Evolutionary conservation across 2,329 filamentous ascomycete genomes (phyloP).

Genomic region (Rhytidhysteron rufulum): DNA sequence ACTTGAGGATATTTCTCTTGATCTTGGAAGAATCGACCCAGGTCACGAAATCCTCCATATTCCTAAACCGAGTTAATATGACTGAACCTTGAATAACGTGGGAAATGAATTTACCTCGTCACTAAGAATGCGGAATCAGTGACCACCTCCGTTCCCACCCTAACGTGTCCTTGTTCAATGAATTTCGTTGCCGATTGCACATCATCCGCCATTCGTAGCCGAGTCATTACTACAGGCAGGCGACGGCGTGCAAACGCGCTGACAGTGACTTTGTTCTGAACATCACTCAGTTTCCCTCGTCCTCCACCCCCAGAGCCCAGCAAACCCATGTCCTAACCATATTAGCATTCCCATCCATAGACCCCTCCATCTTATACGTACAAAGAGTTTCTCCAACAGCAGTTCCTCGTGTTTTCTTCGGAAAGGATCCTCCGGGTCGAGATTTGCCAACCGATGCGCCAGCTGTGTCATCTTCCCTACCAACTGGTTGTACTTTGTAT

Average conservation of each 20-base stretch:
- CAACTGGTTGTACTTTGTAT: slow-evolving; percentile 52
- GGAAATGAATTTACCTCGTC: slow-evolving; percentile 47
- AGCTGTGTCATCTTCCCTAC: slow-evolving; percentile 75
- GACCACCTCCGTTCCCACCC: slow-evolving; percentile 84
- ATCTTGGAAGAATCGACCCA: slow-evolving; percentile 97
- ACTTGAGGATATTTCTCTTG: slow-evolving; percentile 92
- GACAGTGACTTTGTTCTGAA: slow-evolving; percentile 87
- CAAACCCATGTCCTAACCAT: slow-evolving; percentile 91
- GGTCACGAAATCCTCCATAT: slow-evolving; percentile 93
- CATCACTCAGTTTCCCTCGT: slow-evolving; percentile 60
- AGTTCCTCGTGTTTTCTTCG: slow-evolving; percentile 82
- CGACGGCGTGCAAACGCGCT: slow-evolving; percentile 80
- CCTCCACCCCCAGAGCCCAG: slow-evolving; percentile 63
- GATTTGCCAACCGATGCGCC: slow-evolving; percentile 78
- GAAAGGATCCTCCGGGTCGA: slow-evolving; percentile 73
- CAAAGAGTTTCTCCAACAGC: slow-evolving; percentile 84
- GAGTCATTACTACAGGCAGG: slow-evolving; percentile 85
- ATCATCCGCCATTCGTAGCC: slow-evolving; percentile 86
- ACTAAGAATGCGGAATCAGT: slow-evolving; percentile 89
- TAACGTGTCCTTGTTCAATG: slow-evolving; percentile 90
- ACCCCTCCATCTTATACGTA: too few species aligned
- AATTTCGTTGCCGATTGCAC: slow-evolving; percentile 76
- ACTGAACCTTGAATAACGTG: too few species aligned
- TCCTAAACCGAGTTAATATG: slow-evolving; percentile 48
- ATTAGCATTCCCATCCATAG: too few species aligned